phyloP scores from a whole-genome alignment of 306 rosid genomes.

The Neltuma alba region DNA sequence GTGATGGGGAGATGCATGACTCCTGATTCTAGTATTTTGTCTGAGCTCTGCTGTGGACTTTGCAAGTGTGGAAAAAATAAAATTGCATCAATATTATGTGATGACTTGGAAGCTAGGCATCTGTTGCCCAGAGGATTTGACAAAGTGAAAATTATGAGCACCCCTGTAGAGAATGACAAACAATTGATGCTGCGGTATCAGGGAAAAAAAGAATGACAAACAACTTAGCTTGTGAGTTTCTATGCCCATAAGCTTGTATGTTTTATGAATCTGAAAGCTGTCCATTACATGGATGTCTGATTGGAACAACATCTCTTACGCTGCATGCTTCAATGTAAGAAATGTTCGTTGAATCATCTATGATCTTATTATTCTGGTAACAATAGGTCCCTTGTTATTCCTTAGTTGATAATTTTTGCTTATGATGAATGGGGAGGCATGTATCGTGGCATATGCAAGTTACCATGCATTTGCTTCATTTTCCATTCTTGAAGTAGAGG shows the following conservation, averaged over 20 bases:
- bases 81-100: conserved; percentile 42
- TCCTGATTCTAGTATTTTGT: conserved; percentile 55
- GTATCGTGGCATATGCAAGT: neutral
- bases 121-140: conserved; percentile 53
- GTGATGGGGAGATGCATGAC: conserved; percentile 57
- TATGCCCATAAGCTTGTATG: neutral
- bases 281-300: conserved; percentile 27
- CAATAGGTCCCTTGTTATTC: neutral
- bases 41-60: conserved; percentile 64
- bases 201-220: neutral
- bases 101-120: conserved; percentile 51
- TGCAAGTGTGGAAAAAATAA: conserved; percentile 46
- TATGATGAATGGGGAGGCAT: neutral
- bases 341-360: neutral
- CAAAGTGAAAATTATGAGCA: conserved; percentile 32
- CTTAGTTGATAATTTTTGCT: neutral
- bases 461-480: neutral
- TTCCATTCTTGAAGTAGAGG: neutral
- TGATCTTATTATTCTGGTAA: conserved; percentile 6
- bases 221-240: conserved; percentile 30
- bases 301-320: neutral
- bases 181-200: neutral
- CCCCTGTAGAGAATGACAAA: conserved; percentile 18
- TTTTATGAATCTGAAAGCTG: conserved; percentile 19
- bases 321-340: neutral